Evolutionary conservation across 768 basidiomycete species (phyloP), one percentile per base, ranked within the genome.

Genomic region (Amanita exitialis): DNA sequence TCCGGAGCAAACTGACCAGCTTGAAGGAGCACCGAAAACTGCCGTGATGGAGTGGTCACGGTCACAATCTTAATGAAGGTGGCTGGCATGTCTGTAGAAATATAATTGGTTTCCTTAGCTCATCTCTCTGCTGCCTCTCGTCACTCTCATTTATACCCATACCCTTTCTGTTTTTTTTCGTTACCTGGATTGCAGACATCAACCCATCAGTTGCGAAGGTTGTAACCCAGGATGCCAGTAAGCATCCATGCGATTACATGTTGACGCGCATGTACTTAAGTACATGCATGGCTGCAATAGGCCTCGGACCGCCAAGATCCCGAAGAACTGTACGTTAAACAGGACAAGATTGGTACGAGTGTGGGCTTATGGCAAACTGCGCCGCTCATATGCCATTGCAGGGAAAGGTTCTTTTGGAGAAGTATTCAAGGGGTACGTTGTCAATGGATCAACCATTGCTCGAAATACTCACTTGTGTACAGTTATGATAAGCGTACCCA

Each of bases 321-420:
- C 52, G 94, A 97, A 67, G 92, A 94, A 59, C 80, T 92, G 62
- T 99, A 96, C 66, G 93, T 97, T 56, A 90, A 86, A 66, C 95
- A 99, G 72, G 89, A 96, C 67, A 82, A 93, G 65, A 97, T 99
- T 61, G 95, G 95, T 95, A 58, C 38, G 74, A 65, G 30, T 61
- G 49, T 30, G 54, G 46, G 44, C 47, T 52, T 48, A 38, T 27
- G 39, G 34, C 21, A 25, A 37, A 39, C n/a, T 45, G 34, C 42
- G 32, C 36, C 52, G 52, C 41, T 50, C 54, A 37, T 57, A 18
- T 25, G 21, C 36, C 47, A 20, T 27, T 27, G 20, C 61, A 96
- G 95, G 94, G 55, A 97, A 99, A 67, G 95, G 95, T 28, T 97
- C 94, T 4, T 98, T 99, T 61, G 96, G 95, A 61, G 96, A 97